Percentiles rank a stretch among this genome's conserved stretches.
Evolutionary conservation across 257 asterid species (phyloP).

Genomic region (Rauvolfia tetraphylla): DNA sequence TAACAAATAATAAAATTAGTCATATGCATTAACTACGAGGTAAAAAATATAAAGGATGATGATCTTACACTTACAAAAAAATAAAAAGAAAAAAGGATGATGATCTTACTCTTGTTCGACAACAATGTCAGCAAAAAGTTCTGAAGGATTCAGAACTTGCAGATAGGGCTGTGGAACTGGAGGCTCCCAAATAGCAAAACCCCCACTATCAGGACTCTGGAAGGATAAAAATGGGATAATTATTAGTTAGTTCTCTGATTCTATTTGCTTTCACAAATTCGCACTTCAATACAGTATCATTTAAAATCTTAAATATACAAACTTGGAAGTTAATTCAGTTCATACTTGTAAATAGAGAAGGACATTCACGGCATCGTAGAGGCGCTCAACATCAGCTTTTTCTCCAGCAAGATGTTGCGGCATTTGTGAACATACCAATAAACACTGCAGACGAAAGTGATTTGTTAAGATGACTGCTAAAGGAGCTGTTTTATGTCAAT

Average conservation of each 20-base stretch:
- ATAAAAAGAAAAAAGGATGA: no score
- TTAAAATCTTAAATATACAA: background rate
- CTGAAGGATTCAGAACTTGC: constrained; percentile 74
- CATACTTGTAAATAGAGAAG: constrained; percentile 28
- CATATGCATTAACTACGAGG: background rate
- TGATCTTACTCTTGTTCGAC: constrained; percentile 69
- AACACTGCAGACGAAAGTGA: constrained; percentile 30
- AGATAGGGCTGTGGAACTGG: constrained; percentile 52
- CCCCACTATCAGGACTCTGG: constrained; percentile 34
- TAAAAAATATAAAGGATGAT: background rate
- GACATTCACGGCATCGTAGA: constrained; percentile 32
- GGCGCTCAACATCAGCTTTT: constrained; percentile 25
- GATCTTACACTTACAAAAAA: no score
- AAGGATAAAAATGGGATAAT: no score
- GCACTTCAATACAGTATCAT: background rate
- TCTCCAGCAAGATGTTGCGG: constrained; percentile 31
- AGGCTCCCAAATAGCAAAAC: constrained; percentile 39
- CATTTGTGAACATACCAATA: constrained; percentile 29
- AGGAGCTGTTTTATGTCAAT: no score
- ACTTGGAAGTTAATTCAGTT: background rate
- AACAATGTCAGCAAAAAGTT: constrained; percentile 69
- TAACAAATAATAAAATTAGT: background rate
- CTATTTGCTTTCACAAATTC: background rate
- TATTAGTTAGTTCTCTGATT: background rate
- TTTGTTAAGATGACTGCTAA: background rate